Base-by-base conservation (phyloP, 139 green algal species). In the Coelastrella sp. region DNA sequence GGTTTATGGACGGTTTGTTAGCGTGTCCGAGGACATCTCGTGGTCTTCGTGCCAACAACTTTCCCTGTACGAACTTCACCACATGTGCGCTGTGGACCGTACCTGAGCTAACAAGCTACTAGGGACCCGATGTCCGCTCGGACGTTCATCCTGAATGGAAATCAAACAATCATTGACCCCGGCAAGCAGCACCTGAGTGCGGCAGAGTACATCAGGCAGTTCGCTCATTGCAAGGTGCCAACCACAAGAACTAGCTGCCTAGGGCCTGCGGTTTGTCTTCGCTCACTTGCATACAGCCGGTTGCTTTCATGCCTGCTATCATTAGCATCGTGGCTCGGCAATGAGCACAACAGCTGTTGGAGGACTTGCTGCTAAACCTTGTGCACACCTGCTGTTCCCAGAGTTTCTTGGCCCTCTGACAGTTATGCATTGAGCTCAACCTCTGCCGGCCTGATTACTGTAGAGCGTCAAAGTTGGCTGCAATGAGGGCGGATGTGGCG, bases 401-500 rank as follows among this genome's bases (percentile, higher is more conserved):
- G 5, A 8, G 4, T 58, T 65, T 83, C n/a, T n/a, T n/a, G n/a
- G n/a, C n/a, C n/a, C n/a, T n/a, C n/a, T 58, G 16, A 6, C 74
- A 59, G 20, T 22, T 4, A 19, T 22, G 16, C 19, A 19, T 20
- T 22, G 4, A 19, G 22, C 65, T 20, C 77, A 64, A 32, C 64
- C 7, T 10, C 60, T 75, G 61, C 22, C 47, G 61, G 19, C 3
- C 10, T 54, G 4, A 5, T 57, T 20, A 78, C 8, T 73, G 61
- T 92, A 94, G 92, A 90, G 89, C 54, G 88, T 92, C 11, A 95
- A 96, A 47, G 68, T 96, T 22, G 76, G 75, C 0, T 97, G 95
- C 61, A 91, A 84, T 6, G 92, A 96, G 87, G 96, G 96, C 20
- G 94, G 94, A 22, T 97, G 96, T 71, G 96, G 96, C 4, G 92